These are phyloP conservation scores for Metschnikowia cerradonensis DNA, from an alignment of 805 yeast species.

Conservation along the genomic window DNA sequence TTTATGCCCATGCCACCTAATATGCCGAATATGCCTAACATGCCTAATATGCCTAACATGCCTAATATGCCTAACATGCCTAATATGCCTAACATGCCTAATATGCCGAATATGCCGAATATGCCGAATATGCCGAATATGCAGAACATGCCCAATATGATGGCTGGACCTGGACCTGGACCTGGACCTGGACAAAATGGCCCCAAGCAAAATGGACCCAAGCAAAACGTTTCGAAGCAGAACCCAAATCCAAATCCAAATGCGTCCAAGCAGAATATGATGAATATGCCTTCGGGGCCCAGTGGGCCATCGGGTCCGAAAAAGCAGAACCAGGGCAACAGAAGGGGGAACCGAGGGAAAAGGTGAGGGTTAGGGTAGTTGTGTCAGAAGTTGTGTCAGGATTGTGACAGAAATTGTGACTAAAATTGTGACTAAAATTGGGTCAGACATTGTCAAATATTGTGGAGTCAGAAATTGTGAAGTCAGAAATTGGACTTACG, in stretches of 20 bases:
- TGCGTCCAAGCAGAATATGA: conserved; percentile 9
- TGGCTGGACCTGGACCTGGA: too few species aligned
- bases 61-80: conserved; percentile 8
- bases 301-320: conserved; percentile 5
- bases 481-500: too few species aligned
- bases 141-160: not conserved
- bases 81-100: conserved; percentile 20
- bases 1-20: conserved; percentile 20
- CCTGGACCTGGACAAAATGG: too few species aligned
- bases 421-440: too few species aligned
- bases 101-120: not conserved
- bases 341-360: not conserved
- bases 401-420: too few species aligned
- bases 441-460: too few species aligned
- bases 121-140: not conserved
- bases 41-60: conserved; percentile 22
- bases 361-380: not conserved
- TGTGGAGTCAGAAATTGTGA: too few species aligned
- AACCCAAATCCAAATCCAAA: conserved; percentile 20
- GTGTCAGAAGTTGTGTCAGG: too few species aligned
- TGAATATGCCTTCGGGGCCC: conserved; percentile 16
- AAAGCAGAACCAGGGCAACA: not conserved
- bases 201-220: conserved; percentile 15
- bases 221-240: conserved; percentile 24
- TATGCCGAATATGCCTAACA: conserved; percentile 18